phyloP scores from a whole-genome alignment of 495 filamentous ascomycete species.

The Aspergillus funiculosus region DNA sequence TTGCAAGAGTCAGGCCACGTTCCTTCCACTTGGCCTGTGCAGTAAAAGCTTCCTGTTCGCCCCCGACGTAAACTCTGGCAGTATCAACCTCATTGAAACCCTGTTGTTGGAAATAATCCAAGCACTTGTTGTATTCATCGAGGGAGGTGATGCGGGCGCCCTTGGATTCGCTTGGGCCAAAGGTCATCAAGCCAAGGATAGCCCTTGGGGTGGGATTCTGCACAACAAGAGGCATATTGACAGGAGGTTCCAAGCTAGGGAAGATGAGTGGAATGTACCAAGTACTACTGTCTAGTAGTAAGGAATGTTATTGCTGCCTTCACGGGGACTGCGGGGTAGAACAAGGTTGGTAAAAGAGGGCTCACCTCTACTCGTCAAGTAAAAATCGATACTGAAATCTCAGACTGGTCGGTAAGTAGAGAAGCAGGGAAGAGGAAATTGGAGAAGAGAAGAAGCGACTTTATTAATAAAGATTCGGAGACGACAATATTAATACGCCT shows the following conservation, averaged over 20 bases:
- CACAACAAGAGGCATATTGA: constrained; percentile 50
- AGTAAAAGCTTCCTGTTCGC: constrained; percentile 79
- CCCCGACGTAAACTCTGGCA: constrained; percentile 65
- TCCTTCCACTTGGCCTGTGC: constrained; percentile 72
- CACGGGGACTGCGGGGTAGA: constrained; percentile 5
- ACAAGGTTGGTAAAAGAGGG: too few species aligned
- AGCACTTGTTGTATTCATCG: constrained; percentile 55
- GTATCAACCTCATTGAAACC: constrained; percentile 80
- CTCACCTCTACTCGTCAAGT: not conserved
- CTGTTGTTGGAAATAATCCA: constrained; percentile 64
- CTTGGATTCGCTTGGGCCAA: constrained; percentile 44
- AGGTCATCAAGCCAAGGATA: constrained; percentile 60
- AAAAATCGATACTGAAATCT: too few species aligned
- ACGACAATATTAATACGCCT: too few species aligned
- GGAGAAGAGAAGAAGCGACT: too few species aligned
- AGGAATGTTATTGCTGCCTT: not conserved
- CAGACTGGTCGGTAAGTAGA: too few species aligned
- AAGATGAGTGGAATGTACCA: too few species aligned
- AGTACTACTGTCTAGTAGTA: not conserved
- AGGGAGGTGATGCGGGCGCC: constrained; percentile 68
- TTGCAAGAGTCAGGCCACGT: constrained; percentile 75
- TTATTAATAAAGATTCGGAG: too few species aligned
- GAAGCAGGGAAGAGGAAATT: too few species aligned
- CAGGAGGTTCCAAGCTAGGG: too few species aligned
- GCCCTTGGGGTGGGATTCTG: constrained; percentile 46